Evolutionary conservation across 1,284 basidiomycete genomes (phyloP).

Genomic region (Neonothopanus nambi): DNA sequence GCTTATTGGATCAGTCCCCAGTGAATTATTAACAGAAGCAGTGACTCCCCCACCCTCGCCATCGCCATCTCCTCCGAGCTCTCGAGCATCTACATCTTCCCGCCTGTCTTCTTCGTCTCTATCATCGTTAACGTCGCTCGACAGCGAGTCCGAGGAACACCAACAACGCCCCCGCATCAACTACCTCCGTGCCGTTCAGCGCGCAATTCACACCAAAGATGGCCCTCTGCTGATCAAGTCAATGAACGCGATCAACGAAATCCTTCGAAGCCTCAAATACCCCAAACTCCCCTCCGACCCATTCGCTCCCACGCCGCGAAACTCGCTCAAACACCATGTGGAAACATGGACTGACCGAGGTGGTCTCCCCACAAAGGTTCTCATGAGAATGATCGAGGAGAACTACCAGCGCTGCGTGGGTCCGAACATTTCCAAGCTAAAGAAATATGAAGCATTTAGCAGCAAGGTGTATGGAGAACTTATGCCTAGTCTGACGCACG

Average conservation of each 20-base stretch:
- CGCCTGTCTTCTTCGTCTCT: conserved; percentile 19
- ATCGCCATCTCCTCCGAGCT: conserved; percentile 28
- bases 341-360: conserved; percentile 48
- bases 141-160: conserved; percentile 1
- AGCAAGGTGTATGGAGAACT: conserved; percentile 78
- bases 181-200: conserved; percentile 58
- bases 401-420: conserved; percentile 79
- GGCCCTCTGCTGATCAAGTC: conserved; percentile 69
- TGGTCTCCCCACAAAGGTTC: conserved; percentile 53
- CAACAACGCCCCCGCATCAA: conserved; percentile 35
- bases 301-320: conserved; percentile 43
- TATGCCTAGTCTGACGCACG: conserved; percentile 66
- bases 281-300: conserved; percentile 50
- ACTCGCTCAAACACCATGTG: conserved; percentile 48
- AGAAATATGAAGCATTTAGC: conserved; percentile 72
- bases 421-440: conserved; percentile 62
- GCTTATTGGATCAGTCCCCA: conserved; percentile 65
- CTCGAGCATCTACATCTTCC: conserved; percentile 25
- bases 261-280: conserved; percentile 64
- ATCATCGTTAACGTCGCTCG: conserved; percentile 14
- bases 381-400: conserved; percentile 73
- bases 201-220: conserved; percentile 61
- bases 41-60: conserved; percentile 42
- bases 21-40: conserved; percentile 43
- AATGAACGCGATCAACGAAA: conserved; percentile 56